Percentiles rank a stretch among this genome's conserved stretches.
Conservation (phyloP, 140 eudicot species). For the Oenanthe javanica region DNA sequence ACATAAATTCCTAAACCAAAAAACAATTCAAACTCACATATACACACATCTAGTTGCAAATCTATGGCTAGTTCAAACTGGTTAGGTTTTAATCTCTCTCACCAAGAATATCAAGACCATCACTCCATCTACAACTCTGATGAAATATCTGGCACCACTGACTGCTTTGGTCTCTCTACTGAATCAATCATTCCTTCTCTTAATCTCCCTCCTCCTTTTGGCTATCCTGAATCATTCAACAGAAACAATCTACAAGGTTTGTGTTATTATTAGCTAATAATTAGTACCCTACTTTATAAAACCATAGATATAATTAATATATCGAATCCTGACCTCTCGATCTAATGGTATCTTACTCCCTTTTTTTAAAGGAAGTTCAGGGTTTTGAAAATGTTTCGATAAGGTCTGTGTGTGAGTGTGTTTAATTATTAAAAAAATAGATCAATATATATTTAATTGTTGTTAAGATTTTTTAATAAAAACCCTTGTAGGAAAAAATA, state of each 20-base stretch:
- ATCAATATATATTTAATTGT: too few species aligned
- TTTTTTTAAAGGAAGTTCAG: too few species aligned
- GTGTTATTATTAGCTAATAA: not conserved
- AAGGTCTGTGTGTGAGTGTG: too few species aligned
- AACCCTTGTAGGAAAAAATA: not conserved
- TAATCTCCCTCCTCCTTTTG: constrained; percentile 54
- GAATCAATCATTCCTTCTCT: constrained; percentile 46
- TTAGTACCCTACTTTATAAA: not conserved
- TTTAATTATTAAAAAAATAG: too few species aligned
- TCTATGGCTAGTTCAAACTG: constrained; percentile 41
- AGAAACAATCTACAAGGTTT: constrained; percentile 35
- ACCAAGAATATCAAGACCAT: constrained; percentile 20
- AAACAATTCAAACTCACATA: not conserved
- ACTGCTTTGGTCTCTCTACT: constrained; percentile 48
- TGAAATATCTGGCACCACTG: constrained; percentile 37
- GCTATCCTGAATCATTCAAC: constrained; percentile 51
- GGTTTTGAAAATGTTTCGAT: too few species aligned
- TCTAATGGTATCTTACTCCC: too few species aligned
- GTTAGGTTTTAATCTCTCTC: constrained; percentile 80
- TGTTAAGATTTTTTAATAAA: too few species aligned
- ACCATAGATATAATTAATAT: not conserved
- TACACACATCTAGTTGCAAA: not conserved
- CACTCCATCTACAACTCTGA: constrained; percentile 36
- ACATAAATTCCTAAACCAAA: not conserved
- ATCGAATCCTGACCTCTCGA: too few species aligned